Percentiles rank a stretch among this genome's conserved stretches.
Conservation (phyloP, 306 rosid species). For the Malus domestica region ASM211411v1 NC_041803.1:5133501-5134000, state of each 20-base stretch:
- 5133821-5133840: slow-evolving; percentile 60
- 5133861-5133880: slow-evolving; percentile 54
- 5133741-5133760: neutral
- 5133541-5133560: slow-evolving; percentile 18
- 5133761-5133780: neutral
- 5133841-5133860: slow-evolving; percentile 65
- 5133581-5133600: slow-evolving; percentile 31
- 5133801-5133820: slow-evolving; percentile 36
- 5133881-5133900: slow-evolving; percentile 54
- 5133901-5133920: slow-evolving; percentile 41
- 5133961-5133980: slow-evolving; percentile 26
- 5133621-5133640: slow-evolving; percentile 38
- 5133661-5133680: slow-evolving; percentile 65
- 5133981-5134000: neutral
- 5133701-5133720: slow-evolving; percentile 51
- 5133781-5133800: neutral
- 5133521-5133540: slow-evolving; percentile 30
- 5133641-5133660: slow-evolving; percentile 51
- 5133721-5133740: slow-evolving; percentile 34
- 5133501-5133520: slow-evolving; percentile 31
- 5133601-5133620: slow-evolving; percentile 35
- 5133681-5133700: slow-evolving; percentile 56
- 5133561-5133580: slow-evolving; percentile 19
- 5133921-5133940: slow-evolving; percentile 59
- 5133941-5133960: slow-evolving; percentile 61